Conservation (phyloP, 1,284 basidiomycete genomes). For the Rhizoctonia solani region DNA sequence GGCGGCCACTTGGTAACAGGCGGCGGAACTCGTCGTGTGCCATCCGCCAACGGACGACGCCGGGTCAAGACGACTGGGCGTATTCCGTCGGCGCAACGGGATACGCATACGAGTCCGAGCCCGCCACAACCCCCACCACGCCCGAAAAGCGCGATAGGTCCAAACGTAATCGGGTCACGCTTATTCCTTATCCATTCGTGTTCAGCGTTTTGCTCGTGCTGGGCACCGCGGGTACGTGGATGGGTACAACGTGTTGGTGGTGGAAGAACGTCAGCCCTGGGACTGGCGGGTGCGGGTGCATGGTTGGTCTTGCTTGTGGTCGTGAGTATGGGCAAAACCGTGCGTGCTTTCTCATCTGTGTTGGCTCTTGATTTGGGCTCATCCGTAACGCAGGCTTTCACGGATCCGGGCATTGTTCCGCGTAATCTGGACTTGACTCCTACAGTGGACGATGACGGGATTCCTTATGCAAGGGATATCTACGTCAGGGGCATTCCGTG, state of each 20-base stretch:
- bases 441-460: constrained; percentile 55
- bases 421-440: constrained; percentile 83
- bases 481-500: constrained; percentile 77
- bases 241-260: constrained; percentile 86
- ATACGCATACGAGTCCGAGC: neutral
- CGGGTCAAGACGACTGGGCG: constrained; percentile 9
- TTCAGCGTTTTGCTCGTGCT: constrained; percentile 59
- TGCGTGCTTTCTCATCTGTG: constrained; percentile 47
- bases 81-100: neutral
- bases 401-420: constrained; percentile 89
- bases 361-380: neutral
- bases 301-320: constrained; percentile 80
- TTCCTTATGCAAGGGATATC: constrained; percentile 79
- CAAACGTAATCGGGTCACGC: neutral
- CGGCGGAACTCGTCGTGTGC: constrained; percentile 22
- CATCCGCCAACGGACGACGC: constrained; percentile 7
- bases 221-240: constrained; percentile 74
- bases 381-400: constrained; percentile 59
- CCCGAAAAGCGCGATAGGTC: neutral
- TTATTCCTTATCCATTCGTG: constrained; percentile 29
- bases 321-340: constrained; percentile 75
- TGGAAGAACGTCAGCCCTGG: constrained; percentile 77
- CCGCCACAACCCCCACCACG: neutral
- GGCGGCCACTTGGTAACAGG: constrained; percentile 4
- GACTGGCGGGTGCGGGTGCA: constrained; percentile 70